Base-by-base conservation (phyloP, 129 eudicot species). In the Flaveria ramosissima region DNA sequence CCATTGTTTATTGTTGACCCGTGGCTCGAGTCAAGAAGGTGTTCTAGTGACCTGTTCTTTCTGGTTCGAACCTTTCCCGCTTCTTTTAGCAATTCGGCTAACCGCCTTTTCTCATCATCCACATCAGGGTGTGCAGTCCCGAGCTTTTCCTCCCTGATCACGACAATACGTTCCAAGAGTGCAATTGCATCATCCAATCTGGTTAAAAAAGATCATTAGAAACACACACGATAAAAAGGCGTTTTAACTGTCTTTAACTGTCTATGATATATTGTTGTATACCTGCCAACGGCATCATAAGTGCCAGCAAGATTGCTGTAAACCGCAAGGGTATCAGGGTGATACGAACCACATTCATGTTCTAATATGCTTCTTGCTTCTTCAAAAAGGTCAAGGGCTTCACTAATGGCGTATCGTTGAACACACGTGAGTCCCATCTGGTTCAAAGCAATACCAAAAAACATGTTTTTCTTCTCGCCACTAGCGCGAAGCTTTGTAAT, bases 401-500 rank as follows among this genome's bases (percentile, higher is more conserved):
- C 96, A 17, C 89, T 87, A 74, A 92, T 85, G 4, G 92, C 89
- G 19, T 85, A 92, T 0, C 81, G 82, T 63, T 89, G 97, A 62
- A 92, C 91, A 73, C 97, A 92, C 32, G 96, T 82, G 68, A 92
- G 88, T 70, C 97, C 97, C 96, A 92, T 92, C 76, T 92, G 97
- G 84, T 92, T 92, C 9, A 92, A 86, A 4, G 97, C 97, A 3
- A 92, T 84, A 15, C 97, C 97, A 68, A 91, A 91, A 82, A 91
- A 91, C n/a, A 92, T 88, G 3, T 93, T 89, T 68, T 87, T 91
- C 80, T 87, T 92, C 81, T 92, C 97, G 32, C 97, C 89, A 76
- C 90, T 83, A 7, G 90, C 96, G 24, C 97, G 92, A 24, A 92
- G 90, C 84, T 92, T 92, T 7, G 64, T 59, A 16, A 75, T 78